phyloP scores from a whole-genome alignment of 768 basidiomycete genomes.

The Mycena galericulata region DNA sequence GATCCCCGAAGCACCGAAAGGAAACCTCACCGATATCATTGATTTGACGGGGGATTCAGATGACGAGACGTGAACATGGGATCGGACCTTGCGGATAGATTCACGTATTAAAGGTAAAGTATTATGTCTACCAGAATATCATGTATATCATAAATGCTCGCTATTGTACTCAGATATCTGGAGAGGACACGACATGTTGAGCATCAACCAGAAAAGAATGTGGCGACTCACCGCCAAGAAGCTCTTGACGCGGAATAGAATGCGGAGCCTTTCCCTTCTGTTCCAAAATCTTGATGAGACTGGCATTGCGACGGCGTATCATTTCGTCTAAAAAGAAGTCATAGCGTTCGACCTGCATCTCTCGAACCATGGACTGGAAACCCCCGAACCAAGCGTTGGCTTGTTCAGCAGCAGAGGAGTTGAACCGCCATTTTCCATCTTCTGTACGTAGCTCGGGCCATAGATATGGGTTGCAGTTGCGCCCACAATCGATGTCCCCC shows the following conservation, averaged over 20 bases:
- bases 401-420: conserved; percentile 54
- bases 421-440: conserved; percentile 53
- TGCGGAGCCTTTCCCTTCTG: neutral
- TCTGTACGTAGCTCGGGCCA: conserved; percentile 50
- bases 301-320: conserved; percentile 44
- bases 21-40: too few relatives aligned
- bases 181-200: too few relatives aligned
- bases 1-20: too few relatives aligned
- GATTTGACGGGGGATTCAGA: too few relatives aligned
- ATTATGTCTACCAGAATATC: too few relatives aligned
- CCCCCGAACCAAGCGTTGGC: conserved; percentile 58
- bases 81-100: too few relatives aligned
- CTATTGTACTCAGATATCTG: too few relatives aligned
- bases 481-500: conserved; percentile 39
- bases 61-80: too few relatives aligned
- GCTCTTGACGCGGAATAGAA: neutral
- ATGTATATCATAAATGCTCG: too few relatives aligned
- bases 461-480: conserved; percentile 47
- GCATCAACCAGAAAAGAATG: too few relatives aligned
- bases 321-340: conserved; percentile 55
- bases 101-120: too few relatives aligned
- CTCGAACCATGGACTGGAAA: conserved; percentile 47
- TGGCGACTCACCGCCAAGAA: neutral
- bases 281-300: conserved; percentile 17
- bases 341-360: conserved; percentile 47